Percentiles rank a stretch among this genome's conserved stretches.
Conservation (phyloP, 306 rosid species). For the Sicyos baderoa region DNA sequence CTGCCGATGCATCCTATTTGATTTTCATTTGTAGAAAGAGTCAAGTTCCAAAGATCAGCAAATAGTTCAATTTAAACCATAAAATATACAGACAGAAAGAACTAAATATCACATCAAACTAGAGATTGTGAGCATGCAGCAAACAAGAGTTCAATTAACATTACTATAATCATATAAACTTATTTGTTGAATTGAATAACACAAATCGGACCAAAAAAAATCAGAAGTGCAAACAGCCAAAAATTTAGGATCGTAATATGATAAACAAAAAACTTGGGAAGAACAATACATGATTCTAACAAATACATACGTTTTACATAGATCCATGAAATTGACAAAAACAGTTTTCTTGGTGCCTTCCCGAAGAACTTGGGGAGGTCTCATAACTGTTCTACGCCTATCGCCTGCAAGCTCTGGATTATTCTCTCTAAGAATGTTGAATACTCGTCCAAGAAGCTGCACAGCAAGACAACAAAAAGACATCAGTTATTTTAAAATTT, state of each 20-base stretch:
- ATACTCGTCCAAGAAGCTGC: constrained; percentile 93
- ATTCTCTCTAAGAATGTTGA: constrained; percentile 81
- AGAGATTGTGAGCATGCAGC: too few species aligned
- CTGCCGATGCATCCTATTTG: constrained; percentile 80
- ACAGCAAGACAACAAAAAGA: constrained; percentile 4
- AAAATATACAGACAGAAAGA: too few species aligned
- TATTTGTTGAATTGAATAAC: not conserved
- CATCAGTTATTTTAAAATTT: not conserved
- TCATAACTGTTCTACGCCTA: constrained; percentile 82
- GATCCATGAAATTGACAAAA: constrained; percentile 92
- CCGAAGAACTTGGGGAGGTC: constrained; percentile 99
- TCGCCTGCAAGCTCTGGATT: constrained; percentile 96
- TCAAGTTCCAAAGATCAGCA: constrained; percentile 2
- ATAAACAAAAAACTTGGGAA: not conserved
- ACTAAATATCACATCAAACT: constrained; percentile 10
- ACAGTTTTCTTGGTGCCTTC: constrained; percentile 99
- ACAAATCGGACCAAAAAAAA: not conserved
- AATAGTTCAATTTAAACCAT: constrained; percentile 2
- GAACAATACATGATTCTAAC: not conserved
- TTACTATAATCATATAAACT: not conserved
- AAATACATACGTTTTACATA: constrained; percentile 66
- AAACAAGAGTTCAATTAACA: constrained; percentile 6
- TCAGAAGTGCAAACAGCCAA: constrained; percentile 4
- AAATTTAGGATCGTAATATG: not conserved
- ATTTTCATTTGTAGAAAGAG: not conserved